Base-by-base conservation (phyloP, 2,329 filamentous ascomycete species). In the Exophiala spinifera region DNA sequence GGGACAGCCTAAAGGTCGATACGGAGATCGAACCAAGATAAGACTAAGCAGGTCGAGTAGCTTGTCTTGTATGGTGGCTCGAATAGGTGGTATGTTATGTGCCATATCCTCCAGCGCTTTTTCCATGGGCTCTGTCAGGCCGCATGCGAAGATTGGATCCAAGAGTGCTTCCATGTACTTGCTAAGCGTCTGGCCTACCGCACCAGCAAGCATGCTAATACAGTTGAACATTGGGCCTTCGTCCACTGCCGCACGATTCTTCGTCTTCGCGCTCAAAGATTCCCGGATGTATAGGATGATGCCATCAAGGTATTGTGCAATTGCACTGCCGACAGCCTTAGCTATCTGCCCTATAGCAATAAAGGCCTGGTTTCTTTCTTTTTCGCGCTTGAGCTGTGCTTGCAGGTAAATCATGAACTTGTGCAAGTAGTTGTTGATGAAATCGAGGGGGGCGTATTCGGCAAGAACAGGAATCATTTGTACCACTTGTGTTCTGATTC, bases 91-190 rank as follows among this genome's bases (percentile, higher is more conserved):
- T 44, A 99, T 96, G 68, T 99, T 97, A 68, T 97, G 95, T 23
- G 94, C 94, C 89, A 99, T 96, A 67, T 99, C 95, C 19, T 97
- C 91, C 50, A 99, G 78, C 2, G 95, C 95, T 69, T 97, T 91
- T 0, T 92, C 96, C 20, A 99, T 80, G 62, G 95, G 94, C 53
- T 92, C 88, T 34, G 91, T 96, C 49, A 99, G 79, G 46, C 95
- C 94, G 68, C 94, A 99, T 14, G 90, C 91, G 71, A 99, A 99
- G 55, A 99, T 96, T 10, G 95, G 91, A 64, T 96, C 92, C 8
- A 99, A 80, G 23, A 99, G 76, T 11, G 91, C 89, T 68, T 96
- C 91, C 85, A 99, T 96, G 69, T 97, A 96, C 73, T 97, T 99
- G 79, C 90, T 97, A 49, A 99, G 78, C 0, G 92, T 94, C 74